Evolutionary conservation across 208 protist genomes (phyloP).

Genomic region (Leishmania tarentolae): DNA sequence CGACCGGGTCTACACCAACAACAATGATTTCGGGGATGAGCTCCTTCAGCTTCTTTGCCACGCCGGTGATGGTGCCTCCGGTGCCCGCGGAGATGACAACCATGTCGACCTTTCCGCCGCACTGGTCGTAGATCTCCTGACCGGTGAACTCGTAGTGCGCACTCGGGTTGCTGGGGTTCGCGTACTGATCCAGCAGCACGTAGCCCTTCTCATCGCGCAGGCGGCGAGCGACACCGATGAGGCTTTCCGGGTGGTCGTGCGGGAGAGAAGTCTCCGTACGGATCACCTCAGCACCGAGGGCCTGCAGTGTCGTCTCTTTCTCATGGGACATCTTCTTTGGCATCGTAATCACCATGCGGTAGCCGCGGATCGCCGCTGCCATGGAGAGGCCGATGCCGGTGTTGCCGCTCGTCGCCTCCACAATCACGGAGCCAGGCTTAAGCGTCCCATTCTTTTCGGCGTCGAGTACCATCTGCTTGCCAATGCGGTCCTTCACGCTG

Average conservation of each 20-base stretch:
- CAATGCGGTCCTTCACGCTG: slow-evolving; percentile 98
- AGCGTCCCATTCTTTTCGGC: slow-evolving; percentile 93
- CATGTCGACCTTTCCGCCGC: slow-evolving; percentile 95
- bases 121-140: slow-evolving; percentile 96
- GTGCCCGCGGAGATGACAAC: slow-evolving; percentile 95
- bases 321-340: slow-evolving; percentile 99
- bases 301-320: slow-evolving; percentile 92
- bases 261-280: slow-evolving; percentile 96
- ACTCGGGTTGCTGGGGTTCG: slow-evolving; percentile 94
- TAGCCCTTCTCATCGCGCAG: slow-evolving; percentile 95
- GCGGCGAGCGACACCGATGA: slow-evolving; percentile 95
- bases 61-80: slow-evolving; percentile 97
- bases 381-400: slow-evolving; percentile 96
- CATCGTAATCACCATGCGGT: slow-evolving; percentile 97
- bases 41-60: slow-evolving; percentile 81
- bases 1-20: slow-evolving; percentile 96
- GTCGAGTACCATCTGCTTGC: slow-evolving; percentile 95
- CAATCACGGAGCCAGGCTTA: slow-evolving; percentile 93
- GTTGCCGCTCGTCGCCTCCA: slow-evolving; percentile 98
- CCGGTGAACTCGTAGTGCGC: slow-evolving; percentile 96
- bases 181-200: slow-evolving; percentile 97
- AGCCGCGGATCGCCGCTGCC: slow-evolving; percentile 94
- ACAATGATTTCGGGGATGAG: slow-evolving; percentile 80
- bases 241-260: slow-evolving; percentile 95
- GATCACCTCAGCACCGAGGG: slow-evolving; percentile 96